A percentile compares a stretch with the other conserved stretches of the same genome.
Evolutionary conservation across 164 flowering plant genomes (phyloP).

Genomic region (Paratinospora sagittata): DNA sequence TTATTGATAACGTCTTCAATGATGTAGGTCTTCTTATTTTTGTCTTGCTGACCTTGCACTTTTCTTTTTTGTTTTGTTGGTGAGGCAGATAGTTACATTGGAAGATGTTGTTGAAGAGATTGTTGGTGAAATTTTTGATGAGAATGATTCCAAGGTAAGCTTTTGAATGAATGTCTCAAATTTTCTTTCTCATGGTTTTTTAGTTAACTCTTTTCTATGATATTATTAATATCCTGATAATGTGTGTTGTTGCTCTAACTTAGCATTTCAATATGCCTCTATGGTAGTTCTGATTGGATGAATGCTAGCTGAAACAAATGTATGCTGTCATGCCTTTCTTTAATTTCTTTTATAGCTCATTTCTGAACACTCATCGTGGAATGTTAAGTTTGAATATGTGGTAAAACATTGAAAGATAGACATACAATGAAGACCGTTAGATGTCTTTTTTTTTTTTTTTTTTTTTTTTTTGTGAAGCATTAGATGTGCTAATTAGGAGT

Average conservation of each 20-base stretch:
- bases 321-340: too few species aligned
- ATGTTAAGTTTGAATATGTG: too few species aligned
- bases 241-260: not conserved
- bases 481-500: too few species aligned
- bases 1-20: not conserved
- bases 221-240: not conserved
- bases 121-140: slow-evolving; percentile 99
- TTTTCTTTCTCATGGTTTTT: not conserved
- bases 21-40: slow-evolving; percentile 1
- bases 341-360: too few species aligned
- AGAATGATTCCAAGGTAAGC: slow-evolving; percentile 93
- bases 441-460: too few species aligned
- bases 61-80: slow-evolving; percentile 8
- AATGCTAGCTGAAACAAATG: not conserved
- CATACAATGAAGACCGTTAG: too few species aligned
- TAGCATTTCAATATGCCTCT: not conserved
- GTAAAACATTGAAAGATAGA: too few species aligned
- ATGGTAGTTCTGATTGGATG: not conserved
- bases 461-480: too few species aligned
- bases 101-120: slow-evolving; percentile 99
- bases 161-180: not conserved
- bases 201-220: too few species aligned
- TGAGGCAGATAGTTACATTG: slow-evolving; percentile 68
- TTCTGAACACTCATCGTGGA: too few species aligned
- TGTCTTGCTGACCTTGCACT: slow-evolving; percentile 1